These are phyloP conservation scores for Hanseniaspora uvarum DNA, from an alignment of 1,139 yeast species.

Conservation along the genomic window DNA sequence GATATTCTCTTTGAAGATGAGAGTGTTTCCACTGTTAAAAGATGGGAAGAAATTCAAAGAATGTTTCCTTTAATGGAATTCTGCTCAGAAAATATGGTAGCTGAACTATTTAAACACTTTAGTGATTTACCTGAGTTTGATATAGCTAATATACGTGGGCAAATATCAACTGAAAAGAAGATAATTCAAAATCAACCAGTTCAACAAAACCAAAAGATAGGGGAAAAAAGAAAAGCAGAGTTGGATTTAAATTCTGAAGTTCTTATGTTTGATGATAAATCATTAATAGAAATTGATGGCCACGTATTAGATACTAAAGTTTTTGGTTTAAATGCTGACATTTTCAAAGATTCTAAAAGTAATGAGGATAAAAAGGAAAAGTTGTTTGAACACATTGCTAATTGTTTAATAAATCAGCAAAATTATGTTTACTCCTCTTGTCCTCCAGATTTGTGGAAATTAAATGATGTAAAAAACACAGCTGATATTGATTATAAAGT, in stretches of 20 bases:
- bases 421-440: background rate
- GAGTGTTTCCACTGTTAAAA: conserved; percentile 1
- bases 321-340: background rate
- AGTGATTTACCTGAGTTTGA: background rate
- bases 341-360: background rate
- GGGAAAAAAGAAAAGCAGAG: background rate
- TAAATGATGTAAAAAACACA: background rate
- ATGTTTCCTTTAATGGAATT: conserved; percentile 2
- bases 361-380: background rate
- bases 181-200: too few species aligned
- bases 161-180: background rate
- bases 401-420: background rate
- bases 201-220: background rate
- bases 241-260: background rate
- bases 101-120: background rate
- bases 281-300: background rate
- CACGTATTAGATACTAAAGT: background rate
- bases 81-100: background rate
- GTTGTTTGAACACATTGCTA: background rate
- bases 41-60: conserved; percentile 6
- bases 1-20: background rate
- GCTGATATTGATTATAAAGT: background rate
- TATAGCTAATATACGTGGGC: background rate
- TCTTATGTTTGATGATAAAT: background rate
- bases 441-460: background rate